Evolutionary conservation across 2,329 filamentous ascomycete species (phyloP), one percentile per base, ranked within the genome.

Genomic region (Pseudocercospora cruenta): DNA sequence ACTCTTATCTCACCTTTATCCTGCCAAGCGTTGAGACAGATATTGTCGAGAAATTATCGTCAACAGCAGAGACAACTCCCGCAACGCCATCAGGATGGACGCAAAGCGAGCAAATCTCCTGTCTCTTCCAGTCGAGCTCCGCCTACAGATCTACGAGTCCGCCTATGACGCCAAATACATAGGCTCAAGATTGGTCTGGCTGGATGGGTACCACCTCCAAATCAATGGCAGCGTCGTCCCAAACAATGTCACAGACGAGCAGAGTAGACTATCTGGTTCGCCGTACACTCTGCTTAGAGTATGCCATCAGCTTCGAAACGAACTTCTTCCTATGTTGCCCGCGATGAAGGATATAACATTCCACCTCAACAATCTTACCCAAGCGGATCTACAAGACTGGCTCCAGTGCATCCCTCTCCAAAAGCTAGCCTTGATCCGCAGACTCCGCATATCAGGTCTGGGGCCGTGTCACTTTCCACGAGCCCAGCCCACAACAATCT

Each of bases 71-170:
- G 3, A 45, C 7, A 45, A 5, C 39, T 2, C 3, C 1, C 19
- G 39, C 39, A 19, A 7, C 12, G 39, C 14, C 39, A 6, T 45
- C 39, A 16, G 8, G 1, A 45, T 45, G 39, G 7, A 16, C 8
- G 28, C 4, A 5, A 45, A 5, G 5, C 39, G 12, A 16, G 39
- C 12, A 5, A 16, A 7, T 19, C 14, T 58, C 26, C 16, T 58
- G 24, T 31, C 54, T 6, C 54, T 58, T 58, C 54, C 54, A 10
- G 54, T 58, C 7, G 54, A 58, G 26, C 26, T 58, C 54, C 21
- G 54, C 26, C 33, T 58, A 4, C 54, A 33, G n/a, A 58, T 58
- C 26, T 58, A 58, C 54, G 54, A 58, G 26, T 28, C 31, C 8
- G 54, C 54, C n/a, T 58, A 58, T 26, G 26, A 58, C 19, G 54